Conservation (phyloP, 2,329 filamentous ascomycete genomes). For the Elsinoe ampelina region DNA sequence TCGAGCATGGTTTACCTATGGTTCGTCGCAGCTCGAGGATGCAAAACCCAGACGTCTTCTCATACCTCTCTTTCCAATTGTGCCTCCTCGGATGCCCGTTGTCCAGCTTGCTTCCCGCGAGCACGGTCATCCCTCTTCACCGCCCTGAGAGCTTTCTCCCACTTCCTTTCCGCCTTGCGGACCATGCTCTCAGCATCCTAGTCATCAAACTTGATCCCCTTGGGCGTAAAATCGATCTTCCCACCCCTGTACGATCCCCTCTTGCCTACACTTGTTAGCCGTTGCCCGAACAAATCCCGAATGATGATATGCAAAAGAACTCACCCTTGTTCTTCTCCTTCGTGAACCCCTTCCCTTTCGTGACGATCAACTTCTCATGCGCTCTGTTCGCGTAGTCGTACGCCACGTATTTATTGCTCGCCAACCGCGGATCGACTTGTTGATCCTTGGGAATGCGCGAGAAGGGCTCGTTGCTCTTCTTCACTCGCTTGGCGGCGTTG, state of each 20-base stretch:
- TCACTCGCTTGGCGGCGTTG: conserved; percentile 28
- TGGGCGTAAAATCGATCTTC: conserved; percentile 71
- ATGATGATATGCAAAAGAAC: conserved; percentile 9
- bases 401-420: conserved; percentile 70
- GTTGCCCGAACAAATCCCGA: conserved; percentile 31
- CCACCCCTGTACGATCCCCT: conserved; percentile 84
- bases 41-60: too few species aligned
- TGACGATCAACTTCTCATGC: conserved; percentile 78
- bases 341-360: conserved; percentile 92
- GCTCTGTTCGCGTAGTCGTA: conserved; percentile 87
- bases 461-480: conserved; percentile 59
- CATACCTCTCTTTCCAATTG: too few species aligned
- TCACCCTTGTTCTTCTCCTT: conserved; percentile 93
- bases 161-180: too few species aligned
- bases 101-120: too few species aligned
- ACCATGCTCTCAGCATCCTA: conserved; percentile 28
- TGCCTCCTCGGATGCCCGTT: too few species aligned
- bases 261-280: conserved; percentile 33
- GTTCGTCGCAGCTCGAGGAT: too few species aligned
- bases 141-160: too few species aligned
- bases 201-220: conserved; percentile 91
- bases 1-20: too few species aligned
- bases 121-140: too few species aligned
- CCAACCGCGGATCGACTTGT: conserved; percentile 57
- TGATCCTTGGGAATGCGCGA: conserved; percentile 65